Base-by-base conservation (phyloP, 495 filamentous ascomycete genomes). In the Penicillium daleae region DNA sequence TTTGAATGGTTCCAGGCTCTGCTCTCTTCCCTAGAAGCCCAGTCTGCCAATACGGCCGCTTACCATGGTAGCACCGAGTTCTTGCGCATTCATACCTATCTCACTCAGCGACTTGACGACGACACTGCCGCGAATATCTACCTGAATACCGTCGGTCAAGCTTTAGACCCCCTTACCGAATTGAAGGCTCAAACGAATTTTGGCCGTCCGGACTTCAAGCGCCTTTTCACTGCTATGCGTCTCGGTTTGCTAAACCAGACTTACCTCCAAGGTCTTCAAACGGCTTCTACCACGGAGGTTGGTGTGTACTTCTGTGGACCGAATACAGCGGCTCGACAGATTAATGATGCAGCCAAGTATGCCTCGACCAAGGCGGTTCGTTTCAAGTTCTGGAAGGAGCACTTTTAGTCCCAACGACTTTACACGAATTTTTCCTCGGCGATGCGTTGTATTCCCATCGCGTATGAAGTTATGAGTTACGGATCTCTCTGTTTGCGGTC, bases 301-400 rank as follows among this genome's bases (percentile, higher is more conserved):
- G 95, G 95, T 75, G 94, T 99, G 40, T 99, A 99, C 76, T 98
- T 99, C 80, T 99, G 95, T 72, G 93, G 93, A 56, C 90, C 90
- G 2, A 92, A 87, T 65, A 79, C 82, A n/a, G 86, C 86, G 70
- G 94, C 94, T 1, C 83, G 92, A 66, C 86, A 93, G 71, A 97
- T 99, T 68, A 87, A 87, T 71, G 87, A 87, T 71, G 93, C 95
- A 15, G 89, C 91, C 53, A 88, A 86, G 67, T 68, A 75, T 48
- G 87, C 89, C 7, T 90, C 86, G 21, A 87, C 82, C 7, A 84
- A 82, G 62, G 91, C 96, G 64, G 90, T 99, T 58, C 85, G 85
- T 59, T 99, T 98, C 80, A 92, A 91, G 73, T 99, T 99, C 82
- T 99, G 95, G 95, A 99, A 98, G 79, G 95, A 99, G 78, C 93